Evolutionary conservation across 495 filamentous ascomycete species (phyloP), one percentile per base, ranked within the genome.

Genomic region (Lentithecium fluviatile): DNA sequence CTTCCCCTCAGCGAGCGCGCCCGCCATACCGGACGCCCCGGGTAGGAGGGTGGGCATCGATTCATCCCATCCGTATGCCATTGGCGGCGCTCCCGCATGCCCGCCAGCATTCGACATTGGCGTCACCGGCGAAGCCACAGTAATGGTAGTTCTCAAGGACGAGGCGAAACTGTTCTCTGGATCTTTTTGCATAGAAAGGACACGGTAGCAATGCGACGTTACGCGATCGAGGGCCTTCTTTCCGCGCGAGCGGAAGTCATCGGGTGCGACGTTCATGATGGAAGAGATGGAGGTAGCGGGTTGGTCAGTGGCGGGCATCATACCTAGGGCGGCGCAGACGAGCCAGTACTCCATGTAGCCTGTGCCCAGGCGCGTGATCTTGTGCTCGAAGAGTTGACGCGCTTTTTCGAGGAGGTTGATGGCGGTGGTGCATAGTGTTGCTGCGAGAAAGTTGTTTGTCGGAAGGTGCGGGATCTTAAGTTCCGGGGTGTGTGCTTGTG

Each of bases 341-440:
- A 64, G 32, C 60, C 60, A 68, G 53, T 60, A 64, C 36, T 68
- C 60, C 61, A 64, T 68, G 34, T 64, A 68, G 3, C 65, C 65
- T n/a, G 60, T 64, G 8, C 65, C 65, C 1, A 68, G 50, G 46
- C 61, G 49, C 56, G 60, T 56, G 36, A 60, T 45, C 34, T 68
- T 68, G 6, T 51, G 45, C 47, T 68, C 65, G 36, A 64, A 65
- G 45, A 68, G 24, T 23, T 47, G n/a, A 29, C 45, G n/a, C 4
- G 56, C 51, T 2, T 21, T 50, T 20, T 61, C 61, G 15, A 68
- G 26, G 26, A 68, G 48, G 19, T 19, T 20, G 21, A 51, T 43
- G 13, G 59, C 45, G 6, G 64, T 25, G 6, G 42, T 59, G 42
- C 38, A 42, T 25, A 67, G 34, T 5, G 54, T 59, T 6, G 23